phyloP scores from a whole-genome alignment of 108 stramenopile genomes.

The Cyclotella distinguenda region DNA sequence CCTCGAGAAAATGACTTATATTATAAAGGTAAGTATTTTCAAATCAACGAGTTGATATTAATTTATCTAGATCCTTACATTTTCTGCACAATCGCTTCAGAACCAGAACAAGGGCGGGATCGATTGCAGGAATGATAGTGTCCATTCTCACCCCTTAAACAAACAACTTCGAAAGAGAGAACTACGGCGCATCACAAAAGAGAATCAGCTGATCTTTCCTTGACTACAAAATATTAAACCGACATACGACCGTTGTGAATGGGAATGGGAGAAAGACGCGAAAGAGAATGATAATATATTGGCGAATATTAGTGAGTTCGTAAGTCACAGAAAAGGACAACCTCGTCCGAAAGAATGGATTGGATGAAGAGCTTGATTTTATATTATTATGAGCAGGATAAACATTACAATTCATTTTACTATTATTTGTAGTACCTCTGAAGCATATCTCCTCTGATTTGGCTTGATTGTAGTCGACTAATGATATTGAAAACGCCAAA shows the following conservation, averaged over 20 bases:
- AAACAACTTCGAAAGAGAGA: constrained; percentile 70
- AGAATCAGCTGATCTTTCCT: constrained; percentile 68
- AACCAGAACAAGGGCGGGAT: constrained; percentile 53
- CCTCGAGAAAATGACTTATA: constrained; percentile 84
- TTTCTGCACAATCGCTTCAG: neutral
- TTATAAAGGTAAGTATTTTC: constrained; percentile 58
- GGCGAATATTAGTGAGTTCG: constrained; percentile 76
- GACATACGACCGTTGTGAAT: constrained; percentile 71
- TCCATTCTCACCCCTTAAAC: constrained; percentile 55
- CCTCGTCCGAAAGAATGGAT: no score
- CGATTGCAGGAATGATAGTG: constrained; percentile 54
- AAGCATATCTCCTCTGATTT: no score
- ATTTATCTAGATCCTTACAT: neutral
- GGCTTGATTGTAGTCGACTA: no score
- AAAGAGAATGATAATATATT: constrained; percentile 60
- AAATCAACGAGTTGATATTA: neutral
- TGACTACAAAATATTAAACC: constrained; percentile 71
- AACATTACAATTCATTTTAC: no score
- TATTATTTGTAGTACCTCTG: no score
- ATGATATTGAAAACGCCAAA: no score
- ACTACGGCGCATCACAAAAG: constrained; percentile 77
- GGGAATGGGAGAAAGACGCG: constrained; percentile 79
- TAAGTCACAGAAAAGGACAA: no score
- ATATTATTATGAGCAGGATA: no score
- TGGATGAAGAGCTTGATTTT: no score